phyloP scores from a whole-genome alignment of 345 rosid genomes.

The Eucalyptus cloeziana region DNA sequence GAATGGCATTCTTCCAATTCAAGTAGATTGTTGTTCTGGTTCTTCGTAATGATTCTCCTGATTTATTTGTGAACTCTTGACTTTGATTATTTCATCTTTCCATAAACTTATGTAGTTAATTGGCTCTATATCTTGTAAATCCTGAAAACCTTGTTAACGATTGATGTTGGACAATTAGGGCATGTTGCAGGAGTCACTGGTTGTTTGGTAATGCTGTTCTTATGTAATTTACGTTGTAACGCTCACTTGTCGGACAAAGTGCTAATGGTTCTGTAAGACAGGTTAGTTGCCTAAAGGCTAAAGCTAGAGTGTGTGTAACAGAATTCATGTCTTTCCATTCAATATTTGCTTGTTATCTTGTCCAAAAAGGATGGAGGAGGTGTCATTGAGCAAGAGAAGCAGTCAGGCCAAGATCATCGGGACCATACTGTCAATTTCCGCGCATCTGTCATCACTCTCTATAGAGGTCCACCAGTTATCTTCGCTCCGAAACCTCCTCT shows the following conservation, averaged over 20 bases:
- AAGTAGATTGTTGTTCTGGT: neutral
- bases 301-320: neutral
- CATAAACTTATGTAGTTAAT: neutral
- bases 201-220: neutral
- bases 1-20: neutral
- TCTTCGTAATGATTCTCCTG: neutral
- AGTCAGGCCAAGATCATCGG: slow-evolving; percentile 32
- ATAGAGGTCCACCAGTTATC: slow-evolving; percentile 21
- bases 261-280: neutral
- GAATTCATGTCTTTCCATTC: neutral
- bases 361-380: slow-evolving; percentile 23
- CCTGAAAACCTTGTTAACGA: neutral
- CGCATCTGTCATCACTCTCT: slow-evolving; percentile 30
- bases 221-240: neutral
- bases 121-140: neutral
- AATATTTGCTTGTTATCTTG: neutral
- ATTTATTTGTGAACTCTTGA: neutral
- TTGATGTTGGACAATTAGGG: neutral
- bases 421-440: slow-evolving; percentile 20
- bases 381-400: slow-evolving; percentile 9
- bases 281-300: neutral
- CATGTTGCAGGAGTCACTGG: neutral
- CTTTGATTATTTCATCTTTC: neutral
- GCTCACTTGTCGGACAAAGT: neutral
- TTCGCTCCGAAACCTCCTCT: neutral